phyloP scores from a whole-genome alignment of 73 alveolate genomes.

The Paramecium sonneborni region DNA sequence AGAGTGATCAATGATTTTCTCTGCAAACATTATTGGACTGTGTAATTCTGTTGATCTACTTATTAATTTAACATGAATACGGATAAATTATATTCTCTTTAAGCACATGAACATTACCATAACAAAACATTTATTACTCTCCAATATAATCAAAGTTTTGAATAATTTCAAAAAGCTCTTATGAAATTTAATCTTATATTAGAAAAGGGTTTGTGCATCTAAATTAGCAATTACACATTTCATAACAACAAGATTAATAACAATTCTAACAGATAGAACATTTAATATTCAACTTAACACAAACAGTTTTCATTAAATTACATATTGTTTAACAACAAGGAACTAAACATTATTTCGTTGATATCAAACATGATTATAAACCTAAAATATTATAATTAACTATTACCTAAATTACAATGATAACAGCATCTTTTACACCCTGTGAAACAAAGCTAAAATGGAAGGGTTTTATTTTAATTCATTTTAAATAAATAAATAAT shows the following conservation, averaged over 20 bases:
- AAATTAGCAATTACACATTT: background rate
- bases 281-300: background rate
- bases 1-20: background rate
- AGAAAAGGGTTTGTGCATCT: slow-evolving; percentile 2
- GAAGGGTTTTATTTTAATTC: background rate
- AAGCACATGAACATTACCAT: background rate
- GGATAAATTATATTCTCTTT: background rate
- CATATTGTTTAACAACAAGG: background rate
- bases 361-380: background rate
- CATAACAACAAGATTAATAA: background rate
- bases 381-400: background rate
- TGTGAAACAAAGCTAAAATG: background rate
- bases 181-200: background rate
- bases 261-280: background rate
- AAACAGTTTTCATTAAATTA: too few species aligned
- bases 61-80: background rate
- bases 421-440: background rate
- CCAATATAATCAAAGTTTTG: background rate
- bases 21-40: background rate
- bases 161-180: background rate
- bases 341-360: background rate
- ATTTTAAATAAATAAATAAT: background rate
- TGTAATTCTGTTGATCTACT: background rate
- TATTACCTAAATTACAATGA: background rate
- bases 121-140: background rate